Percentiles rank a stretch among this genome's conserved stretches.
Conservation (phyloP, 1,139 yeast genomes). For the Nakaseomyces kungkrabaensis region DNA sequence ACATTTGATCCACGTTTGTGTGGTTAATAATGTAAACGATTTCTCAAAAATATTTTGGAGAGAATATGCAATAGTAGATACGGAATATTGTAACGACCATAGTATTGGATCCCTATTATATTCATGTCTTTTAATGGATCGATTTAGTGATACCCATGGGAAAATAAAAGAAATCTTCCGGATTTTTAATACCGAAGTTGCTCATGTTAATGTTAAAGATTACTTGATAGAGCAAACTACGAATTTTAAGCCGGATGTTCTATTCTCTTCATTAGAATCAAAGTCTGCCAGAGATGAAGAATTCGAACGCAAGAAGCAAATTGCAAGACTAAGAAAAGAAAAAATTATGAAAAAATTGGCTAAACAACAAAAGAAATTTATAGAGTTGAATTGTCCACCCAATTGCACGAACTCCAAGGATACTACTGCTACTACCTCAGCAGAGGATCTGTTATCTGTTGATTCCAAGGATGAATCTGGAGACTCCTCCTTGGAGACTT, state of each 20-base stretch:
- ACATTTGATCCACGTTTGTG: constrained; percentile 60
- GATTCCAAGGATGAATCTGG: constrained; percentile 35
- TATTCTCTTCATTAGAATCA: constrained; percentile 17
- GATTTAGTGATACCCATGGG: constrained; percentile 37
- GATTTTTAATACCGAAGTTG: constrained; percentile 28
- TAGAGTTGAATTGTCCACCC: constrained; percentile 35
- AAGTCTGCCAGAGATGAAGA: constrained; percentile 30
- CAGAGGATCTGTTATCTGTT: constrained; percentile 28
- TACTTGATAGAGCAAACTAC: constrained; percentile 29
- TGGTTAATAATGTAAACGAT: constrained; percentile 26
- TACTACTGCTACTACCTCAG: constrained; percentile 29
- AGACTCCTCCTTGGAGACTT: constrained; percentile 70
- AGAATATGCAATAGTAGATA: constrained; percentile 30
- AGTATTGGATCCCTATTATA: constrained; percentile 41
- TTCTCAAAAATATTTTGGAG: constrained; percentile 29
- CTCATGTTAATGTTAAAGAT: constrained; percentile 25
- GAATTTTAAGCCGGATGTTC: constrained; percentile 23
- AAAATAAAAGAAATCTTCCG: constrained; percentile 47
- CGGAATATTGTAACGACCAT: constrained; percentile 34
- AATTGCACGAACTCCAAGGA: constrained; percentile 30
- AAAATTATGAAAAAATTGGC: constrained; percentile 70
- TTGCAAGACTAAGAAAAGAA: constrained; percentile 64
- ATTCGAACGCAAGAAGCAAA: constrained; percentile 49
- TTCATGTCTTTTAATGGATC: constrained; percentile 34
- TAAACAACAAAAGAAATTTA: constrained; percentile 65